Percentiles rank a stretch among this genome's conserved stretches.
Evolutionary conservation across 139 green algal genomes (phyloP).

Genomic region (Pseudopediastrum boryanum): DNA sequence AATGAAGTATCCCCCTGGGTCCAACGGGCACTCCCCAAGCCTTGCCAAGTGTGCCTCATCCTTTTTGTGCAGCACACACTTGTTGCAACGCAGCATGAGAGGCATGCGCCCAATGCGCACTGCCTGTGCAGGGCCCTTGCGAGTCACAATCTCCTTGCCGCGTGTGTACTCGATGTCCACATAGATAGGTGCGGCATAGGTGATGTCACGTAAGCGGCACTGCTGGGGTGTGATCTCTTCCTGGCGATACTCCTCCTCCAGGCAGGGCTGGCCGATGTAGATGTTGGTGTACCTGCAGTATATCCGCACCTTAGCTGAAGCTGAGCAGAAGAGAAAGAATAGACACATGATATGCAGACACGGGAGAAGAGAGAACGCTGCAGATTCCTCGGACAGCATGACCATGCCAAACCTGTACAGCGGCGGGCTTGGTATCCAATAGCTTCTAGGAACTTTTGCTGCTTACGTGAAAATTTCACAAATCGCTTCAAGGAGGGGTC

Average conservation of each 20-base stretch:
- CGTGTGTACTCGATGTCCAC: constrained; percentile 99
- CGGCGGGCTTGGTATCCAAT: too few relatives aligned
- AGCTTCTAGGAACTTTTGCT: too few relatives aligned
- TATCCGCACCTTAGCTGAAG: too few relatives aligned
- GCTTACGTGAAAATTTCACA: too few relatives aligned
- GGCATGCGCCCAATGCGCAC: constrained; percentile 95
- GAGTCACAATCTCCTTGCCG: constrained; percentile 90
- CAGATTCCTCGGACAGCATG: too few relatives aligned
- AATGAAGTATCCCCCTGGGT: constrained; percentile 99
- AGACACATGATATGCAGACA: too few relatives aligned
- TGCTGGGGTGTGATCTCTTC: constrained; percentile 95
- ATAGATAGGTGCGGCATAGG: constrained; percentile 94
- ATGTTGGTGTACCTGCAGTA: constrained; percentile 87
- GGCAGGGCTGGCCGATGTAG: constrained; percentile 88
- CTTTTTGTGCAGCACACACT: constrained; percentile 74
- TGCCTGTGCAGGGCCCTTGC: constrained; percentile 78
- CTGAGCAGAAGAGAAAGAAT: too few relatives aligned
- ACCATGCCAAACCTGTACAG: too few relatives aligned
- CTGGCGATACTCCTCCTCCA: constrained; percentile 91
- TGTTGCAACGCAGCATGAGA: constrained; percentile 95
- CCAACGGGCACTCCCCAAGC: constrained; percentile 95
- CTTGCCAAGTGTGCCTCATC: constrained; percentile 86
- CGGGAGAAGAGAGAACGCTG: too few relatives aligned
- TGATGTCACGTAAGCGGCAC: constrained; percentile 95
- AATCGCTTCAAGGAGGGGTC: too few relatives aligned